Conservation (phyloP, 805 yeast species). For the Ascoidea rubescens region DNA sequence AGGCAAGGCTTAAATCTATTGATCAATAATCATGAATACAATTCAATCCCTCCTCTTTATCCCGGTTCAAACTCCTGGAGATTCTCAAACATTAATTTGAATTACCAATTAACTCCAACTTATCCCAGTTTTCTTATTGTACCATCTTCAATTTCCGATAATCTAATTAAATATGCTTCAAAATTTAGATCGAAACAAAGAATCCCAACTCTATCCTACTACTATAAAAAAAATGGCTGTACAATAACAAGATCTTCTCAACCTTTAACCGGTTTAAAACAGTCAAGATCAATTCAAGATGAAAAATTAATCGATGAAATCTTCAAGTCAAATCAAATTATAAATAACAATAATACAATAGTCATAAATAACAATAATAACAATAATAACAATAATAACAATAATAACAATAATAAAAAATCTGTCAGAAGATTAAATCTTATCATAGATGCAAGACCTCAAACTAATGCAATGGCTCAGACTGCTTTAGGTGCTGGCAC, state of each 20-base stretch:
- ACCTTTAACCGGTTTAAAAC: constrained; percentile 84
- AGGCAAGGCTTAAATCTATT: constrained; percentile 45
- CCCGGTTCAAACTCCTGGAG: constrained; percentile 44
- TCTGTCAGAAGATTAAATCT: constrained; percentile 36
- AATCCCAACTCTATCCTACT: constrained; percentile 72
- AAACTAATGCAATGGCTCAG: constrained; percentile 92
- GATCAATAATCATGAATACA: constrained; percentile 4
- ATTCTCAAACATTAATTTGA: constrained; percentile 43
- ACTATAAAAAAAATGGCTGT: constrained; percentile 53
- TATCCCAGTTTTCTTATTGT: constrained; percentile 61
- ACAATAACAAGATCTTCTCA: constrained; percentile 84
- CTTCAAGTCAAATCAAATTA: constrained; percentile 40
- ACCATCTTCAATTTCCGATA: constrained; percentile 71
- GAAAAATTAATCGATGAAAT: constrained; percentile 69
- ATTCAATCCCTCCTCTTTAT: no score
- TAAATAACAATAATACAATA: constrained; percentile 15
- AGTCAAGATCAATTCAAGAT: constrained; percentile 81
- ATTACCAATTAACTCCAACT: constrained; percentile 55
- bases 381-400: constrained; percentile 20
- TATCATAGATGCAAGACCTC: constrained; percentile 83
- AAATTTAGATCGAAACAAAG: constrained; percentile 77
- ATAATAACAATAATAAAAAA: constrained; percentile 5
- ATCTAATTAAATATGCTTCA: constrained; percentile 69
- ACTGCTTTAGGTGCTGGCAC: constrained; percentile 98
- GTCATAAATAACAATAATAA: not conserved